A percentile compares a stretch with the other conserved stretches of the same genome.
Conservation (phyloP, 148 eudicot genomes). For the Euryodendron excelsum region DNA sequence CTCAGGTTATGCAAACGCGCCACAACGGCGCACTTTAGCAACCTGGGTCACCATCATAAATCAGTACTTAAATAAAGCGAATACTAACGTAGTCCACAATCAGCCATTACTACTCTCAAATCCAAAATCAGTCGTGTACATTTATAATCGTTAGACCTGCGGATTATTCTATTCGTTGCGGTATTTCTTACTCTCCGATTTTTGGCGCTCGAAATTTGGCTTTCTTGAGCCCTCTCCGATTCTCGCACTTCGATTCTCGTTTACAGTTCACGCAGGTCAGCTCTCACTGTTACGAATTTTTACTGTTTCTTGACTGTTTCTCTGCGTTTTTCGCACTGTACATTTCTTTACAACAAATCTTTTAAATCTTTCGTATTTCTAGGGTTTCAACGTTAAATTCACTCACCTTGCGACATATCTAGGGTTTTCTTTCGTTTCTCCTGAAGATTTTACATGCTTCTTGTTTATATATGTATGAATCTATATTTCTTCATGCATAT, state of each 20-base stretch:
- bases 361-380: not conserved
- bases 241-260: constrained; percentile 4
- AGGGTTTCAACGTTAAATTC: constrained; percentile 13
- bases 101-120: not conserved
- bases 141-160: not conserved
- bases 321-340: not conserved
- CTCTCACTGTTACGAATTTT: not conserved
- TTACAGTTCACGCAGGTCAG: not conserved
- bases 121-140: not conserved
- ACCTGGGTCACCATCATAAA: not conserved
- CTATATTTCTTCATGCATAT: not conserved
- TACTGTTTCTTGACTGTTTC: no score
- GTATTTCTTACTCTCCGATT: not conserved
- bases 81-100: constrained; percentile 11
- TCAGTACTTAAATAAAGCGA: not conserved
- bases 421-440: not conserved
- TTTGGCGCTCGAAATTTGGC: not conserved
- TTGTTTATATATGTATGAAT: not conserved
- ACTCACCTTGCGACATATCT: not conserved
- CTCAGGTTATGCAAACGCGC: no score
- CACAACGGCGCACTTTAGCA: not conserved
- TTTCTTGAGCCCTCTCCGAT: not conserved
- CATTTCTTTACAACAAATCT: not conserved
- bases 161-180: not conserved
- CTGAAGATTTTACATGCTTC: not conserved